phyloP scores from a whole-genome alignment of 2,329 filamentous ascomycete genomes.

The Microascus cirrosus region DNA sequence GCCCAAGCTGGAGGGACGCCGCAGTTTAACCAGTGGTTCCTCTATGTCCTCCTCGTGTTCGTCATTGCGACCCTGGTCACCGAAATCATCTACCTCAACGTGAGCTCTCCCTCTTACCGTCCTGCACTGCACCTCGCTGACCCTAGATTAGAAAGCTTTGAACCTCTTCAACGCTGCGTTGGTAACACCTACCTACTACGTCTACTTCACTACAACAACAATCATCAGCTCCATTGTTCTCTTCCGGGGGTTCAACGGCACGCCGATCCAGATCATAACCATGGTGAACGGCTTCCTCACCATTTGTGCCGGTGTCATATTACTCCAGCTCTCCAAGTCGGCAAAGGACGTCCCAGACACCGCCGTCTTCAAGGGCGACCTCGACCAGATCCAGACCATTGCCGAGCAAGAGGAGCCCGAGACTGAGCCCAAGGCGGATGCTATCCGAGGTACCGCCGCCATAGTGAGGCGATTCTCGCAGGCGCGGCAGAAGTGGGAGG shows the following conservation, averaged over 20 bases:
- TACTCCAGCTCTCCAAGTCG: constrained; percentile 94
- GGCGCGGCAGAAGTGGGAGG: constrained; percentile 65
- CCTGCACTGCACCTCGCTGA: background rate
- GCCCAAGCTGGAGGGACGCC: constrained; percentile 70
- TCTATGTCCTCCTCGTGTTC: constrained; percentile 86
- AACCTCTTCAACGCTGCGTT: constrained; percentile 95
- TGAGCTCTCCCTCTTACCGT: constrained; percentile 34
- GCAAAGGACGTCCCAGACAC: constrained; percentile 94
- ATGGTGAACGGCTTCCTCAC: constrained; percentile 88
- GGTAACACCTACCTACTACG: constrained; percentile 97
- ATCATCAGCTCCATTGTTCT: constrained; percentile 89
- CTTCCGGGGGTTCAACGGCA: constrained; percentile 89
- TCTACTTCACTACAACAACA: constrained; percentile 92
- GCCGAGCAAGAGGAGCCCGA: constrained; percentile 95
- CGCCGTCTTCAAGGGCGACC: constrained; percentile 81
- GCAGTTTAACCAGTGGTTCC: constrained; percentile 96
- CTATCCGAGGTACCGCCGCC: constrained; percentile 81
- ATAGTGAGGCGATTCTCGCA: constrained; percentile 76
- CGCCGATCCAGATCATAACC: constrained; percentile 66
- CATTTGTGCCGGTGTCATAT: constrained; percentile 85
- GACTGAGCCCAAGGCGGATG: constrained; percentile 89
- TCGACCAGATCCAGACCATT: constrained; percentile 91
- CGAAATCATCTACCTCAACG: constrained; percentile 92
- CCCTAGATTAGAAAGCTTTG: constrained; percentile 71
- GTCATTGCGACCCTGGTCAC: constrained; percentile 80